A percentile compares a stretch with the other conserved stretches of the same genome.
These are phyloP conservation scores for Plenodomus biglobosus DNA, from an alignment of 2,329 filamentous ascomycete species.

Conservation along the genomic window DNA sequence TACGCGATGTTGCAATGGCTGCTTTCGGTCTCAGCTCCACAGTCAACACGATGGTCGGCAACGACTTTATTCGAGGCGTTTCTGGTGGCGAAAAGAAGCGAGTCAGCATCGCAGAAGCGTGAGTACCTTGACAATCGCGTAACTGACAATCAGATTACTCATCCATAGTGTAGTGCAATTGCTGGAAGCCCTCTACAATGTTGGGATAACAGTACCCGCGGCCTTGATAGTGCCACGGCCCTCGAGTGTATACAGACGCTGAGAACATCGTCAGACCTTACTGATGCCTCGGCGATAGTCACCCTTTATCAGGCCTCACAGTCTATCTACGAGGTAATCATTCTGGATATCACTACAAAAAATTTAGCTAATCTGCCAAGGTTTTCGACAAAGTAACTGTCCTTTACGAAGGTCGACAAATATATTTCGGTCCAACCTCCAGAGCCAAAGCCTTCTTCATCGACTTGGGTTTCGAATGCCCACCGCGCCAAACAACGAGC, in stretches of 20 bases:
- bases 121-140: no score
- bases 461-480: slow-evolving; percentile 62
- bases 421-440: slow-evolving; percentile 66
- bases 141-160: background rate
- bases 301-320: slow-evolving; percentile 54
- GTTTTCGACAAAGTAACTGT: slow-evolving; percentile 22
- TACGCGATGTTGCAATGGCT: slow-evolving; percentile 64
- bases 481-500: slow-evolving; percentile 60
- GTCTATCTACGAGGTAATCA: slow-evolving; percentile 50
- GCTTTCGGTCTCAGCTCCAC: slow-evolving; percentile 54
- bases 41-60: slow-evolving; percentile 68
- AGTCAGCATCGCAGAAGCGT: slow-evolving; percentile 35
- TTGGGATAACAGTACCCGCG: slow-evolving; percentile 74
- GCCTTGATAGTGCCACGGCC: slow-evolving; percentile 69
- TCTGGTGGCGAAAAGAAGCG: slow-evolving; percentile 64
- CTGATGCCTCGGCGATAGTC: slow-evolving; percentile 42
- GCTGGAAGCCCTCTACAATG: slow-evolving; percentile 58
- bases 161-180: slow-evolving; percentile 29
- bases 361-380: background rate
- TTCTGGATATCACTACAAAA: no score
- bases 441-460: slow-evolving; percentile 68
- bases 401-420: slow-evolving; percentile 62
- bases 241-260: slow-evolving; percentile 64
- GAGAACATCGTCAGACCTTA: slow-evolving; percentile 51
- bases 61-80: slow-evolving; percentile 71